phyloP scores from a whole-genome alignment of 805 yeast genomes.

The Sugiyamaella lignohabitans region DNA sequence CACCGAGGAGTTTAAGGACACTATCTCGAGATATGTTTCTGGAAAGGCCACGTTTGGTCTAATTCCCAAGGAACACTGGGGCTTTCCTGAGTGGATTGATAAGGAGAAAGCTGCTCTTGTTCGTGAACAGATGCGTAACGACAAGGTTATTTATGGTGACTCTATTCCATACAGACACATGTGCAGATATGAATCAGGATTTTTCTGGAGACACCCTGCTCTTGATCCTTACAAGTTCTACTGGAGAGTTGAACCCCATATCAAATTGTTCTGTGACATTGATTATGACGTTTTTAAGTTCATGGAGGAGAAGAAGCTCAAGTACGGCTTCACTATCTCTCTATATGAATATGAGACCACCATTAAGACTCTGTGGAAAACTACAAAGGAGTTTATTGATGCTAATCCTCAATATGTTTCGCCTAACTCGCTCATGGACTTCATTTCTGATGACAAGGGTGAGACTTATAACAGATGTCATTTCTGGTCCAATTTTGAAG shows the following conservation, averaged over 20 bases:
- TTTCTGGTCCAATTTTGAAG: slow-evolving; percentile 75
- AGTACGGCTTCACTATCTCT: slow-evolving; percentile 71
- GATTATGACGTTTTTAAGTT: slow-evolving; percentile 73
- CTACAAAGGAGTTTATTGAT: slow-evolving; percentile 57
- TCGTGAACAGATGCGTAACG: slow-evolving; percentile 49
- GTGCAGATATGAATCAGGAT: slow-evolving; percentile 86
- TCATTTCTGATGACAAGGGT: slow-evolving; percentile 66
- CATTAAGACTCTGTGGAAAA: slow-evolving; percentile 70
- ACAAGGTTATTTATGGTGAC: slow-evolving; percentile 65
- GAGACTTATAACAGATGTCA: slow-evolving; percentile 76
- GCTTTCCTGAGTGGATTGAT: slow-evolving; percentile 77
- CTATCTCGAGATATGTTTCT: slow-evolving; percentile 47
- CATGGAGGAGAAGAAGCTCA: slow-evolving; percentile 69
- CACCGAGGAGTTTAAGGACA: slow-evolving; percentile 57
- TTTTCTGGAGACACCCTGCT: slow-evolving; percentile 67
- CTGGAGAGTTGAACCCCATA: slow-evolving; percentile 91
- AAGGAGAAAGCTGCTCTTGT: slow-evolving; percentile 57
- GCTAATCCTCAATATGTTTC: slow-evolving; percentile 53
- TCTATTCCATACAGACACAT: slow-evolving; percentile 75
- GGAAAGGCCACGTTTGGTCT: slow-evolving; percentile 68
- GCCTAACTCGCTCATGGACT: slow-evolving; percentile 58
- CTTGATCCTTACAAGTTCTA: slow-evolving; percentile 71
- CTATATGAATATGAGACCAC: slow-evolving; percentile 65
- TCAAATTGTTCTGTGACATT: slow-evolving; percentile 67
- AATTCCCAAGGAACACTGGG: slow-evolving; percentile 78